Evolutionary conservation across 1,139 yeast genomes (phyloP).

Genomic region (Candida glucosophila): DNA sequence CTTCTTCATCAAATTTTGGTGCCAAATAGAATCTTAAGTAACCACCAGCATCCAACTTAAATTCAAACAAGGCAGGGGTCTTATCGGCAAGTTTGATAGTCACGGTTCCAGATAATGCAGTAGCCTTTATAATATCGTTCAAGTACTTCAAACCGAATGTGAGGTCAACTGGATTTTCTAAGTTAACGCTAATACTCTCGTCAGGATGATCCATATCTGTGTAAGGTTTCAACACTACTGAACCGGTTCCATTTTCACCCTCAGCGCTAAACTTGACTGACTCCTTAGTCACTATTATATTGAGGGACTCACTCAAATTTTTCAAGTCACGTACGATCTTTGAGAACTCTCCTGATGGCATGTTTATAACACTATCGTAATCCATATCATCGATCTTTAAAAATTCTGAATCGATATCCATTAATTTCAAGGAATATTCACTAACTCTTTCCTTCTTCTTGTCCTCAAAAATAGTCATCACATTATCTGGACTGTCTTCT

Average conservation of each 20-base stretch:
- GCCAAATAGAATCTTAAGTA: conserved; percentile 93
- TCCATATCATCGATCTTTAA: conserved; percentile 92
- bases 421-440: conserved; percentile 83
- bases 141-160: conserved; percentile 89
- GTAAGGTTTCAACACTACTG: conserved; percentile 77
- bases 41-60: conserved; percentile 80
- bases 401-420: conserved; percentile 96
- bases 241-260: conserved; percentile 90
- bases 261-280: conserved; percentile 84
- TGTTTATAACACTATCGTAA: conserved; percentile 73
- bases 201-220: conserved; percentile 77
- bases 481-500: conserved; percentile 81
- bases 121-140: conserved; percentile 85
- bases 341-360: conserved; percentile 86
- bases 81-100: conserved; percentile 83
- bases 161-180: conserved; percentile 81
- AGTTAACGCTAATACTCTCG: conserved; percentile 63
- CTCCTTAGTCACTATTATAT: conserved; percentile 82
- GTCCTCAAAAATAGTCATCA: conserved; percentile 83
- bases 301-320: conserved; percentile 79
- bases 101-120: conserved; percentile 67
- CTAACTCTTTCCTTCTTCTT: conserved; percentile 84
- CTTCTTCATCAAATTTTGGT: conserved; percentile 93
- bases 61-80: conserved; percentile 92
- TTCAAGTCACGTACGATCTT: conserved; percentile 85